phyloP scores from a whole-genome alignment of 495 filamentous ascomycete genomes.

The Amorphotheca resinae region DNA sequence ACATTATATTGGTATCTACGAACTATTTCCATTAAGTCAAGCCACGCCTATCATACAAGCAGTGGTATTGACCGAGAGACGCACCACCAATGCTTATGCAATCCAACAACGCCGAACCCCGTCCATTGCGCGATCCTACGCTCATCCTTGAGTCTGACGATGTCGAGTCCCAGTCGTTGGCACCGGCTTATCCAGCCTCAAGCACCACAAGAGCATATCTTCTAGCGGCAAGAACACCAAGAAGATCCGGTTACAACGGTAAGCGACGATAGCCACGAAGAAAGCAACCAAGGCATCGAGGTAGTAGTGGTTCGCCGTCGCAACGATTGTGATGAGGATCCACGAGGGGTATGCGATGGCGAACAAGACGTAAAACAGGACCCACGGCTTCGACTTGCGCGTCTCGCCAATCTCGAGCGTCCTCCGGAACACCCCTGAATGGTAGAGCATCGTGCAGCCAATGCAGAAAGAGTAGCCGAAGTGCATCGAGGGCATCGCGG shows the following conservation, averaged over 20 bases:
- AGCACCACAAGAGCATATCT: constrained; percentile 39
- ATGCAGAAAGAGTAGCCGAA: constrained; percentile 50
- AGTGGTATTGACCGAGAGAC: constrained; percentile 10
- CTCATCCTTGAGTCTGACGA: background rate
- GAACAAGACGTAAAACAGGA: constrained; percentile 32
- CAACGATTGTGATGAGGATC: constrained; percentile 49
- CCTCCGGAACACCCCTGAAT: constrained; percentile 39
- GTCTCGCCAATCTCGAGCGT: constrained; percentile 32
- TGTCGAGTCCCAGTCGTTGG: constrained; percentile 35
- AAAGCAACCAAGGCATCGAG: constrained; percentile 45
- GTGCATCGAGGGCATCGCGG: constrained; percentile 47
- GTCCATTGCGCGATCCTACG: constrained; percentile 1
- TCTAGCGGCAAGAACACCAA: constrained; percentile 43
- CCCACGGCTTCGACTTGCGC: constrained; percentile 28
- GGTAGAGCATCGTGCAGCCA: constrained; percentile 45
- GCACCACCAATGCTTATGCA: background rate
- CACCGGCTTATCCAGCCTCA: constrained; percentile 44
- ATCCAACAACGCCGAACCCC: constrained; percentile 10
- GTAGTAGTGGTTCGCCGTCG: constrained; percentile 56
- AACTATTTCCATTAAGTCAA: too few species aligned
- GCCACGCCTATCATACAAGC: constrained; percentile 5
- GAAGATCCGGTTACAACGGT: constrained; percentile 39
- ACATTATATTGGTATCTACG: too few species aligned
- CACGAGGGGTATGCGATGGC: constrained; percentile 43
- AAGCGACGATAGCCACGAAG: constrained; percentile 36